Conservation (phyloP, 2,329 filamentous ascomycete genomes). For the Reticulascus tulasneorum region DNA sequence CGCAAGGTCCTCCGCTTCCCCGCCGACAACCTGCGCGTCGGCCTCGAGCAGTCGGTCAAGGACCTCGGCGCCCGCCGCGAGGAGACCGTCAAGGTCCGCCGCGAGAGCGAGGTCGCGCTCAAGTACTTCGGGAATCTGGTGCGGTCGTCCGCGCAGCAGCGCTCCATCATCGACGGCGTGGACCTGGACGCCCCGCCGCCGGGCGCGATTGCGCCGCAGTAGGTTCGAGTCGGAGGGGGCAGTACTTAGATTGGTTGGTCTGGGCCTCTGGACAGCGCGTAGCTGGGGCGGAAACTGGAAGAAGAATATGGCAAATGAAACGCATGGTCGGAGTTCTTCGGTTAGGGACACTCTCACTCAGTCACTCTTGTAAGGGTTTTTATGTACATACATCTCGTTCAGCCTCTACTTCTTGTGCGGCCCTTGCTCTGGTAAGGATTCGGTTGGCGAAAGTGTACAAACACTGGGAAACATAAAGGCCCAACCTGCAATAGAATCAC, state of each 20-base stretch:
- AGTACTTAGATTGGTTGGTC: background rate
- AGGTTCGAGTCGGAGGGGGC: background rate
- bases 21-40: slow-evolving; percentile 78
- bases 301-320: too few species aligned
- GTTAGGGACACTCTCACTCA: too few species aligned
- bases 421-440: too few species aligned
- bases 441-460: too few species aligned
- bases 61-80: slow-evolving; percentile 74
- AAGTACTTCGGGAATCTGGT: slow-evolving; percentile 91
- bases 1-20: slow-evolving; percentile 86
- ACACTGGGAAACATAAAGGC: too few species aligned
- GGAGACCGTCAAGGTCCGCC: slow-evolving; percentile 75
- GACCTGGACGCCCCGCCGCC: slow-evolving; percentile 52
- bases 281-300: too few species aligned
- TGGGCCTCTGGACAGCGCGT: too few species aligned
- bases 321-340: too few species aligned
- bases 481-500: too few species aligned
- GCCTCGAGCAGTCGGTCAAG: slow-evolving; percentile 80
- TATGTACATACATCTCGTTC: too few species aligned
- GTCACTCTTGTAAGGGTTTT: too few species aligned
- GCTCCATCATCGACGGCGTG: slow-evolving; percentile 44
- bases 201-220: slow-evolving; percentile 13
- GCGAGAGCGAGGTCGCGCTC: slow-evolving; percentile 78
- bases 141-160: slow-evolving; percentile 55
- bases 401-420: too few species aligned